Evolutionary conservation across 1,284 basidiomycete genomes (phyloP), one percentile per base, ranked within the genome.

Genomic region (Pseudomicrostroma phylloplanum): DNA sequence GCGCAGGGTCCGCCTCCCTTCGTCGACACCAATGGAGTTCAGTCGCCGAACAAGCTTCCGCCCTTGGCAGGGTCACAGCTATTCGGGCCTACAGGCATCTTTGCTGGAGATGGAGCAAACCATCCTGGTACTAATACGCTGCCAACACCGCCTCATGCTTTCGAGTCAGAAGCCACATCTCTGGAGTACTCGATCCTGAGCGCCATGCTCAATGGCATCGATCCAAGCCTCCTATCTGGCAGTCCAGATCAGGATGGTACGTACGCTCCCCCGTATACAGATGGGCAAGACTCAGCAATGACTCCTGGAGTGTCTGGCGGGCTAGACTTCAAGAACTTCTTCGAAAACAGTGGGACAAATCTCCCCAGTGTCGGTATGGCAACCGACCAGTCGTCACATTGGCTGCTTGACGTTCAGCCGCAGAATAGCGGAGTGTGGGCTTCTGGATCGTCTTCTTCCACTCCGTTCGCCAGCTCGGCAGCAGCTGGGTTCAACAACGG

Each of bases 111-210:
- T 2, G 19, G 7, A 25, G 13, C n/a, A 25, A 25, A 15, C 13
- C 4, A 2, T 15, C 8, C 8, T 23, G 13, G 13, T 2, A 6
- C 8, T 19, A 26, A 21, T 26, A 26, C 49, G 19, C 19, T 21
- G 21, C 17, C 57, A 6, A 25, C 30, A 17, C 58, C 58, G 23
- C 30, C 58, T 2, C 39, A 59, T 21, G 21, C 30, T 11, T 91
- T 91, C 78, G 89, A 87, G 56, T 90, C 89, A 49, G 89, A 92
- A 78, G 89, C 89, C 17, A 90, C 90, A 15, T 92, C 91, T 78
- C 83, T 92, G 64, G 92, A 94, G 77, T 93, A 93, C 80, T 90
- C 89, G 55, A 92, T 93, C 65, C 84, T 94, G 7, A 90, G 89
- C 41, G 88, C 88, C n/a, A 93, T 94, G 79, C 83, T 94, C 46